Evolutionary conservation across 179 eudicot species (phyloP).

Genomic region (Silene vulgaris): DNA sequence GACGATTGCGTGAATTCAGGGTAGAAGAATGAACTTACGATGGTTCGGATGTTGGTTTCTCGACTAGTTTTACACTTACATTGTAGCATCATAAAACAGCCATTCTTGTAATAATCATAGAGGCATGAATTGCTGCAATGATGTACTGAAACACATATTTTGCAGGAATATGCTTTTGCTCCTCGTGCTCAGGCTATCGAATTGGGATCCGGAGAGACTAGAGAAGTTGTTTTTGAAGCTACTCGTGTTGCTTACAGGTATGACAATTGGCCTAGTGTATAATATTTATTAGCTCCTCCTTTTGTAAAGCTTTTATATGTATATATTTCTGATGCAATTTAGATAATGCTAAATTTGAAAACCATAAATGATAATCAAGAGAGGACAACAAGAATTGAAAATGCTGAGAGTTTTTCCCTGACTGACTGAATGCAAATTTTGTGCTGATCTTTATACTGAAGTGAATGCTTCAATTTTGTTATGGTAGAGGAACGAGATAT

Average conservation of each 20-base stretch:
- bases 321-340: not conserved
- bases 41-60: slow-evolving; percentile 5
- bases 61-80: not conserved
- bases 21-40: not conserved
- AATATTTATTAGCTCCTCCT: not conserved
- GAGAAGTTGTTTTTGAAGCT: slow-evolving; percentile 79
- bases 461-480: no score
- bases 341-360: not conserved
- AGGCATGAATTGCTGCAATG: slow-evolving; percentile 3
- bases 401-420: not conserved
- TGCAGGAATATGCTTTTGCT: slow-evolving; percentile 88
- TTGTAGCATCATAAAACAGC: not conserved
- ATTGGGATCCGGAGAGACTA: slow-evolving; percentile 85
- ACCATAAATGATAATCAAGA: not conserved
- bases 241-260: slow-evolving; percentile 99
- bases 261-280: slow-evolving; percentile 11
- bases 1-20: not conserved
- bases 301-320: not conserved
- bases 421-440: not conserved
- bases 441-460: not conserved
- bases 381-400: not conserved
- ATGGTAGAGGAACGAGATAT: no score
- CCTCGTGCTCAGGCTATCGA: slow-evolving; percentile 95
- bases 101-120: not conserved
- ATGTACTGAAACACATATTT: slow-evolving; percentile 18